phyloP scores from a whole-genome alignment of 768 basidiomycete genomes.

The Serendipita sp. region DNA sequence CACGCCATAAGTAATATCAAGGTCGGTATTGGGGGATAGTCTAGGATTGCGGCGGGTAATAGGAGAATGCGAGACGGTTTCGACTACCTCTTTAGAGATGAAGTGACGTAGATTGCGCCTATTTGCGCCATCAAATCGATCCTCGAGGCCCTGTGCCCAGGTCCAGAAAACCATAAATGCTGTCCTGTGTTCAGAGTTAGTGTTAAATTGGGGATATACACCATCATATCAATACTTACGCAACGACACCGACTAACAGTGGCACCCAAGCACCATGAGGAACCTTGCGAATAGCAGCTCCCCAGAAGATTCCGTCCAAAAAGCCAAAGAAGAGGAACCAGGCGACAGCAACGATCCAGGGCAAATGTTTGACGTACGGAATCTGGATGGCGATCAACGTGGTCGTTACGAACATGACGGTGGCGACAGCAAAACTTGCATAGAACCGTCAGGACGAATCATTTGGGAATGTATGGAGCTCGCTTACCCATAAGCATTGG shows the following conservation, averaged over 20 bases:
- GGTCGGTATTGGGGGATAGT: neutral
- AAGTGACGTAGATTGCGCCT: constrained; percentile 38
- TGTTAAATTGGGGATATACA: neutral
- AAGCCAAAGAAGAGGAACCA: constrained; percentile 45
- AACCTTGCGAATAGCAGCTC: constrained; percentile 42
- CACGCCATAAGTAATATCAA: constrained; percentile 3
- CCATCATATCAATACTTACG: constrained; percentile 21
- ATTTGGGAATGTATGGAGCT: neutral
- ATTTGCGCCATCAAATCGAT: constrained; percentile 39
- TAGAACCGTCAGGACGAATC: neutral
- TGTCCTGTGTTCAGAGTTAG: constrained; percentile 16
- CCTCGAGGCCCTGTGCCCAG: constrained; percentile 45
- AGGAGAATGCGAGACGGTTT: constrained; percentile 5
- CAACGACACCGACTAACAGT: constrained; percentile 34
- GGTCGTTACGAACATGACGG: constrained; percentile 48
- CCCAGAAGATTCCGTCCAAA: constrained; percentile 56
- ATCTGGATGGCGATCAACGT: constrained; percentile 41
- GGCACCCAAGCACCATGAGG: constrained; percentile 55
- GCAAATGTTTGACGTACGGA: constrained; percentile 34
- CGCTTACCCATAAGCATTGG: constrained; percentile 33
- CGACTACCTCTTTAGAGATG: constrained; percentile 20
- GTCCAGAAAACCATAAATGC: constrained; percentile 45
- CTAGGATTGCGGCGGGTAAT: neutral
- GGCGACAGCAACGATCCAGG: constrained; percentile 24
- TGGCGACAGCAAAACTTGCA: constrained; percentile 45